phyloP scores from a whole-genome alignment of 345 rosid genomes.

The Xanthoceras sorbifolium region DNA sequence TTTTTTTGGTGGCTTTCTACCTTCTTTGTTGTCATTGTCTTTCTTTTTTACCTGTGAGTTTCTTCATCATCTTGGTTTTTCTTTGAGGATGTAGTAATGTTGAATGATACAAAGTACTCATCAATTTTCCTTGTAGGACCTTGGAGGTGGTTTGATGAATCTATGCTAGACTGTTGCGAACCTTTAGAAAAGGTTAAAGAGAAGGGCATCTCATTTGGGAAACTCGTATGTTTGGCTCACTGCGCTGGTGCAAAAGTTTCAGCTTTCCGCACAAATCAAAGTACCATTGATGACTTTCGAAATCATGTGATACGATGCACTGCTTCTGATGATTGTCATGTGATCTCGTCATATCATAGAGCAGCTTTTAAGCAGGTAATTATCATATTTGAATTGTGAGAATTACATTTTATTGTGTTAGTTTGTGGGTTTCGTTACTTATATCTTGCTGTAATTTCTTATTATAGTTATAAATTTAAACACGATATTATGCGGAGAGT shows the following conservation, averaged over 20 bases:
- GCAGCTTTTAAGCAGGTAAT: conserved; percentile 67
- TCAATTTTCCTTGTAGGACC: conserved; percentile 57
- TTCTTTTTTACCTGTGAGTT: neutral
- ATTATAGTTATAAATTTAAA: neutral
- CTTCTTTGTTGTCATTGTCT: neutral
- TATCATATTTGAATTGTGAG: neutral
- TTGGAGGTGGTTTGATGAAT: conserved; percentile 99
- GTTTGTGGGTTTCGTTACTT: conserved; percentile 4
- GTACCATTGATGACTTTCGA: conserved; percentile 76
- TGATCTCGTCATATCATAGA: conserved; percentile 86
- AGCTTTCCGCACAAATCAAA: conserved; percentile 82
- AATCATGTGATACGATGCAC: conserved; percentile 55
- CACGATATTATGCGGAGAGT: neutral
- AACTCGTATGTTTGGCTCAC: conserved; percentile 84
- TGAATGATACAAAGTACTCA: neutral
- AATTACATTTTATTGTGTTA: neutral
- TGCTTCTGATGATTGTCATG: conserved; percentile 72
- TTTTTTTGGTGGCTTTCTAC: neutral
- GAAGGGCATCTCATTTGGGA: conserved; percentile 87
- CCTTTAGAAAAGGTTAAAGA: conserved; percentile 80
- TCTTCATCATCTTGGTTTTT: neutral
- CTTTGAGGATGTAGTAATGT: conserved; percentile 4
- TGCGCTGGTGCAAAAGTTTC: conserved; percentile 92
- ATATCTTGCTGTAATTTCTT: neutral
- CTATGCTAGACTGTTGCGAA: conserved; percentile 95